Conservation (phyloP, 495 filamentous ascomycete species). For the Acidiella bohemica region DNA sequence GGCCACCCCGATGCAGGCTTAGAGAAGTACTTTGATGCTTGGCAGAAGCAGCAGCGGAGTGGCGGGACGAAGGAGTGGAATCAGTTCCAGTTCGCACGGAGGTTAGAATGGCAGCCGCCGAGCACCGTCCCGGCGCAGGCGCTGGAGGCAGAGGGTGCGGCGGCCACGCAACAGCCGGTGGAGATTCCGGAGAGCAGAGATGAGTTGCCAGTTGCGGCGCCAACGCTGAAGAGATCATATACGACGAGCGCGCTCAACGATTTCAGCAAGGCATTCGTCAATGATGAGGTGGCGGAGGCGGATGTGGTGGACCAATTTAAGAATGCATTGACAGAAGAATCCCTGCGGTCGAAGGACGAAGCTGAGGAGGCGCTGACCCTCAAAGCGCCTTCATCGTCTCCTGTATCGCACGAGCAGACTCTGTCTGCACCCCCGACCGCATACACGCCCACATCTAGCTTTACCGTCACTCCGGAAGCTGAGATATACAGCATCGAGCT, state of each 20-base stretch:
- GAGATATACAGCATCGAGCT: conserved; percentile 62
- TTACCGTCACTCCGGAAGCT: conserved; percentile 38
- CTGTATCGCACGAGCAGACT: conserved; percentile 17
- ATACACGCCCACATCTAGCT: conserved; percentile 8
- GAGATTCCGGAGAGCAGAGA: conserved; percentile 39
- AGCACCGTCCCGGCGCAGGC: conserved; percentile 35
- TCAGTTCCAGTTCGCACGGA: conserved; percentile 74
- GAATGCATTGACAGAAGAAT: conserved; percentile 51
- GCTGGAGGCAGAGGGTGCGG: conserved; percentile 29
- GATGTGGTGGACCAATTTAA: conserved; percentile 46
- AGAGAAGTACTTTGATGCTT: conserved; percentile 79
- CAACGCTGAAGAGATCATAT: conserved; percentile 34
- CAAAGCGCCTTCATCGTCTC: conserved; percentile 5
- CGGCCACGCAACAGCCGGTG: conserved; percentile 34
- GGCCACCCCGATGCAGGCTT: conserved; percentile 31
- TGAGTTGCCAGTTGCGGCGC: conserved; percentile 31
- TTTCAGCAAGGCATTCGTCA: conserved; percentile 42
- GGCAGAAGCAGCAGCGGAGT: conserved; percentile 59
- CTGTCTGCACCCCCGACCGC: conserved; percentile 24
- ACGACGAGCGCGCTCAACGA: conserved; percentile 41
- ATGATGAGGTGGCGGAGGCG: conserved; percentile 36
- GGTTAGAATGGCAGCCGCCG: conserved; percentile 69
- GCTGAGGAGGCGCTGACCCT: conserved; percentile 8
- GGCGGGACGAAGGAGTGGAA: conserved; percentile 77
- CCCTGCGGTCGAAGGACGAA: conserved; percentile 26